Evolutionary conservation across 1,139 yeast species (phyloP), one percentile per base, ranked within the genome.

Genomic region (Pichia sp.): DNA sequence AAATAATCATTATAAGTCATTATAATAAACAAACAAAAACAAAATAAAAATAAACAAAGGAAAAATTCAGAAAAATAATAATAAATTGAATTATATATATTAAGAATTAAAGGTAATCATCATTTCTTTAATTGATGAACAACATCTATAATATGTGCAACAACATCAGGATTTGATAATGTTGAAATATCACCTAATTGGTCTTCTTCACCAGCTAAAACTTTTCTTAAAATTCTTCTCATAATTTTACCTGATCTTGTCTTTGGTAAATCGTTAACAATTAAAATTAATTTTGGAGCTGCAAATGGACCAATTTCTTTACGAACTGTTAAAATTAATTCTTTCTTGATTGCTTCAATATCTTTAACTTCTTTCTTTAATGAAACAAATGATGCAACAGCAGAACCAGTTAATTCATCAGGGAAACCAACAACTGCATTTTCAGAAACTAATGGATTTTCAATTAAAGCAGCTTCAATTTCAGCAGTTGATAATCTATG

Each of bases 271-370:
- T 84, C 92, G 59, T 82, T 84, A 50, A 84, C 87, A 51, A 84
- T 68, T 51, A 83, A 72, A 58, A 83, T 81, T 58, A 79, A 66
- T 68, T 84, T 84, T 46, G 92, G 92, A 36, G 92, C 87, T 34
- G 92, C 92, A 66, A 84, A 84, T 46, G 92, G 90, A 30, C 92
- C 92, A 62, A 84, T 84, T 66, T 83, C 90, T 64, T 81, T 82
- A 64, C 92, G 73, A 37, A 84, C 90, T 26, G 88, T 82, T 59
- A 83, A 67, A 50, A 83, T 73, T 63, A 84, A 73, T 65, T 82
- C 89, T 64, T 81, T 83, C 65, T 82, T 82, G 57, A 79, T 70
- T 18, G 70, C 69, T 8, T 65, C 58, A 3, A 68, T 59, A 45
- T 66, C 68, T 32, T 67, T 66, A 34, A 66, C 64, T 39, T 68